Base-by-base conservation (phyloP, 1,284 basidiomycete species). In the Schizophyllum amplum region DNA sequence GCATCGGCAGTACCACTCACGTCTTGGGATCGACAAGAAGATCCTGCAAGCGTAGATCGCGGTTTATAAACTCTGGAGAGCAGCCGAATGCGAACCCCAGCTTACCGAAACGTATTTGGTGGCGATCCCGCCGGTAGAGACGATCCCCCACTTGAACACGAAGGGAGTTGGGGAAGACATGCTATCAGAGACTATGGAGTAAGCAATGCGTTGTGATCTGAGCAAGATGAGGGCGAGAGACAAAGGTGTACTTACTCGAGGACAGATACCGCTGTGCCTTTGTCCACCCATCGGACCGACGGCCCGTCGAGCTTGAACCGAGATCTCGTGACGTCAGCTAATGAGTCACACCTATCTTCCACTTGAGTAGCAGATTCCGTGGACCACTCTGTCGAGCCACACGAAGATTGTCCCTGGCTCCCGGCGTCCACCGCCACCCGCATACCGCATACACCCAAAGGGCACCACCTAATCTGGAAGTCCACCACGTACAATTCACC, bases 11-110 rank as follows among this genome's bases (percentile, higher is more conserved):
- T 15, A 23, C 33, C 24, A 49, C 75, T 48, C 61, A 79, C 80
- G 74, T 78, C 60, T 71, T 72, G 5, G 81, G 80, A 58, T 82
- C 74, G 24, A 80, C 57, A 13, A 80, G 63, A 9, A 72, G 56
- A 57, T 83, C 80, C 79, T 81, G 53, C 4, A 56, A 55, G 50
- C n/a, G 53, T 23, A 48, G 50, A 51, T 51, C 9, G 11, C 48
- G 25, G 7, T 51, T 53, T 46, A 9, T 47, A 26, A 27, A 24
- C 42, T 24, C 42, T 22, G 51, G 23, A 25, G 48, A 26, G 15
- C 23, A 24, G 4, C 11, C 15, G n/a, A 24, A 13, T 47, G 27
- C 33, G 49, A 21, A 53, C 33, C 13, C 49, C 9, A 52, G 25
- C 61, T 60, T 59, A 77, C 80, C 68, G 70, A 71, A 7, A 77